Evolutionary conservation across 164 flowering plant genomes (phyloP).

Genomic region (Berberis vulgaris): DNA sequence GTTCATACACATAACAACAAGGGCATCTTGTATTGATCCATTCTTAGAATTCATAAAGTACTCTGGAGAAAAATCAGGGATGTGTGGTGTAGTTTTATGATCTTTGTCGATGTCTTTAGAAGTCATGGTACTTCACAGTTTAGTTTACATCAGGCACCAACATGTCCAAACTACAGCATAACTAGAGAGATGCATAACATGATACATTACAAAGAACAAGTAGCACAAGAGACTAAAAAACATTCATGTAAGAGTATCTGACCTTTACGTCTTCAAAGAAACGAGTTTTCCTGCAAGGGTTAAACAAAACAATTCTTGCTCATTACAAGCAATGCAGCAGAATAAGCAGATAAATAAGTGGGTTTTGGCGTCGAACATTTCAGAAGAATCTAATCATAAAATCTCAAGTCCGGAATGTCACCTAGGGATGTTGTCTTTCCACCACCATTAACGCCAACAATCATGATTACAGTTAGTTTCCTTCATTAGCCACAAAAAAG

Average conservation of each 20-base stretch:
- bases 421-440: slow-evolving; percentile 99
- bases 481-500: slow-evolving; percentile 21
- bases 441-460: slow-evolving; percentile 98
- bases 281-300: slow-evolving; percentile 83
- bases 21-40: no score
- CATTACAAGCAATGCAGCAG: not conserved
- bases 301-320: slow-evolving; percentile 3
- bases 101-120: no score
- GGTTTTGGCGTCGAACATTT: no score
- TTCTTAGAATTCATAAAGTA: no score
- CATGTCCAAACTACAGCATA: no score
- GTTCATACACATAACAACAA: no score
- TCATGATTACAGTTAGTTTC: slow-evolving; percentile 87
- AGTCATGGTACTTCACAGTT: no score
- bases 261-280: slow-evolving; percentile 81
- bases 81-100: no score
- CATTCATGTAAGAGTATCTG: slow-evolving; percentile 8
- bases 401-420: slow-evolving; percentile 17
- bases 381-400: not conserved
- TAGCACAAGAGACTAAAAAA: not conserved
- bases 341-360: not conserved
- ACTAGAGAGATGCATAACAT: not conserved
- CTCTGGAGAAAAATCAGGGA: no score
- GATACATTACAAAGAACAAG: not conserved
- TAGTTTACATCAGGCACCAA: no score